phyloP scores from a whole-genome alignment of 768 basidiomycete species.

The Xerocomellus amylosporus region DNA sequence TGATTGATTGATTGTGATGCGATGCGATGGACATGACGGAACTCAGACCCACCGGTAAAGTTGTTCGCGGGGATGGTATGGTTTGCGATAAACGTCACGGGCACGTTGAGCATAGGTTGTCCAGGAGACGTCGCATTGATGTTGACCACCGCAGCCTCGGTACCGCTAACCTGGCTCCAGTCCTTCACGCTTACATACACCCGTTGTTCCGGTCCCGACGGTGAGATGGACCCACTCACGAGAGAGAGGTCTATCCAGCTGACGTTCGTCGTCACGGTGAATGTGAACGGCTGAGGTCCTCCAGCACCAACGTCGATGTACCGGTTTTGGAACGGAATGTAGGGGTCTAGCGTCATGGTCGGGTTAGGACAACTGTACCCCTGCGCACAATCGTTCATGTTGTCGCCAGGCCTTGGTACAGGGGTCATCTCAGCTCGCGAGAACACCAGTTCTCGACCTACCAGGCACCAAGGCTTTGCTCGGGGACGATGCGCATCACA shows the following conservation, averaged over 20 bases:
- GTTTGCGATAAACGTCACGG: conserved; percentile 21
- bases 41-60: neutral
- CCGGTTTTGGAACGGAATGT: neutral
- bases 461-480: conserved; percentile 63
- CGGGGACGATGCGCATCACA: conserved; percentile 61
- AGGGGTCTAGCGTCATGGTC: neutral
- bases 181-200: neutral
- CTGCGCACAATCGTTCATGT: conserved; percentile 53
- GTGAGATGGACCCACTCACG: neutral
- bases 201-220: neutral
- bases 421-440: neutral
- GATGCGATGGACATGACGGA: neutral
- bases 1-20: too few species aligned
- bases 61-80: conserved; percentile 8
- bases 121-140: neutral
- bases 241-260: neutral
- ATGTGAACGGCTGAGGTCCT: neutral
- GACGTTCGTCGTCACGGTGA: neutral
- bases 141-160: neutral
- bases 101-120: neutral
- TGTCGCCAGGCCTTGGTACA: conserved; percentile 59
- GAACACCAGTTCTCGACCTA: conserved; percentile 20
- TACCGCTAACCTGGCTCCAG: neutral
- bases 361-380: neutral
- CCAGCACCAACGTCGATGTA: neutral